Base-by-base conservation (phyloP, 495 filamentous ascomycete species). In the Clavariopsis aquatica region DNA sequence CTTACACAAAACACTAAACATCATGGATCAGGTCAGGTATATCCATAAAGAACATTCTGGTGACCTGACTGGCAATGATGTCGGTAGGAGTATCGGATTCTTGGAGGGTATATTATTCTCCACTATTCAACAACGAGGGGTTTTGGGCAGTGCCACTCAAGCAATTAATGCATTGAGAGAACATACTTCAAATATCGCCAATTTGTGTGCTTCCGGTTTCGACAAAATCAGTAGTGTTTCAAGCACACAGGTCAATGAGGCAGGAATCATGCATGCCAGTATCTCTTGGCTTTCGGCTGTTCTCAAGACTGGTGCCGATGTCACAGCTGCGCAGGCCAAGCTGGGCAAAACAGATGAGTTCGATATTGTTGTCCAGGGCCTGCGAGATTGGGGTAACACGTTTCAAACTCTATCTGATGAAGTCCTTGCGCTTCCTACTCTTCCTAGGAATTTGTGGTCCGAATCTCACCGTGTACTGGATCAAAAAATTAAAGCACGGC, bases 81-180 rank as follows among this genome's bases (percentile, higher is more conserved):
- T 94, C 17, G 79, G 82, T 28, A 82, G 92, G 65, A 92, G 91
- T 73, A 80, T 88, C 13, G 91, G 91, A 0, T 90, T 87, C 52
- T 75, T 96, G 36, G 94, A 99, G 72, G 88, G 92, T 52, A 77
- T 98, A 23, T 72, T 97, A 34, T 79, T 87, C 60, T 74, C 87
- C 17, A 72, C 84, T 43, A 76, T 96, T 38, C 79, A 80, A 24
- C 93, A 98, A 75, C 84, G 90, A 54, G 47, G 43, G 6, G 24
- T 51, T 10, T 28, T 64, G 6, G 29, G 52, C 34, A 54, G 57
- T 22, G 34, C 64, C 34, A 43, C 41, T 27, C 27, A 56, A n/a
- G 36, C 34, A 36, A 9, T 69, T 5, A 19, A 52, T 23, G 43
- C 24, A 1, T 31, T 69, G 49, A 12, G 65, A 53, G 20, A 19